phyloP scores from a whole-genome alignment of 2,329 filamentous ascomycete species.

The Beauveria caledonica region DNA sequence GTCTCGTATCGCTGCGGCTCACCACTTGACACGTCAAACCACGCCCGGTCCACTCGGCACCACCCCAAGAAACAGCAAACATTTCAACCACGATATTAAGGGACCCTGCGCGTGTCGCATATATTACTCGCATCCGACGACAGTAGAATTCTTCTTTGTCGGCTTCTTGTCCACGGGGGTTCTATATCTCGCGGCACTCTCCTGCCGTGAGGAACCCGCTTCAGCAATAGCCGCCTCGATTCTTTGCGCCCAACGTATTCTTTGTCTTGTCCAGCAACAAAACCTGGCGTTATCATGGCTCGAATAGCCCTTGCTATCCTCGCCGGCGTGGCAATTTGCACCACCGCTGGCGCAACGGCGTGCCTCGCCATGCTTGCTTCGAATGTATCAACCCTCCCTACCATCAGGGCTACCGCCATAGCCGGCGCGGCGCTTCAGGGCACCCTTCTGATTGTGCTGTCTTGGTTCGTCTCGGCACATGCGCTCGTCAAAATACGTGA shows the following conservation, averaged over 20 bases:
- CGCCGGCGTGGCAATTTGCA: neutral
- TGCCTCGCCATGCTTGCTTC: conserved; percentile 1
- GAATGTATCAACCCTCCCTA: neutral
- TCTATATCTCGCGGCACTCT: conserved; percentile 1
- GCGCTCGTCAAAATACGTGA: conserved; percentile 15
- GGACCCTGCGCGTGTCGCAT: neutral
- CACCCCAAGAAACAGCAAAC: conserved; percentile 8
- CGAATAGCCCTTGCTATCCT: neutral
- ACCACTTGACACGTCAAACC: conserved; percentile 8
- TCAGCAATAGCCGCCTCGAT: neutral
- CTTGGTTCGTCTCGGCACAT: conserved; percentile 1
- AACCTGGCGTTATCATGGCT: neutral
- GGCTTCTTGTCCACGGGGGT: neutral
- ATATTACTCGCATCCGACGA: neutral
- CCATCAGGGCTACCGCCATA: conserved; percentile 22
- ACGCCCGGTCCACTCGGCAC: conserved; percentile 1
- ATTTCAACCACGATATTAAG: conserved; percentile 6
- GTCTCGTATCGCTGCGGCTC: neutral
- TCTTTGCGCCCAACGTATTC: neutral
- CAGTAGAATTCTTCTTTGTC: neutral
- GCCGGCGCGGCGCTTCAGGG: conserved; percentile 31
- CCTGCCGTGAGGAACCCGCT: conserved; percentile 7
- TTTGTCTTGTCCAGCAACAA: neutral
- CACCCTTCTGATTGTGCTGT: conserved; percentile 16
- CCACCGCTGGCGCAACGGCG: conserved; percentile 2